Conservation (phyloP, 305 asterid species). For the Fraxinus greggii region DNA sequence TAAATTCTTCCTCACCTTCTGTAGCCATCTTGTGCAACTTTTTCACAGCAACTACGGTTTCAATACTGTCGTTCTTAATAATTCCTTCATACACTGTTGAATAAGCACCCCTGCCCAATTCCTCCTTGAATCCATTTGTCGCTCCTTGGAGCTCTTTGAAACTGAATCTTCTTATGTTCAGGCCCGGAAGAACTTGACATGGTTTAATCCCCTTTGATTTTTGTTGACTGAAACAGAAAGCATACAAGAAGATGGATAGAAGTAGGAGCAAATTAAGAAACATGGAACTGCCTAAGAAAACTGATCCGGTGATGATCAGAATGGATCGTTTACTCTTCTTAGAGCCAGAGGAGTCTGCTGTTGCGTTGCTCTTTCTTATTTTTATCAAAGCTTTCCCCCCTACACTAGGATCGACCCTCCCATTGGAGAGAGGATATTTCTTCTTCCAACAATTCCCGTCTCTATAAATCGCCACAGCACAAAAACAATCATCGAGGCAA, state of each 20-base stretch:
- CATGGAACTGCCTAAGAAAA: slow-evolving; percentile 32
- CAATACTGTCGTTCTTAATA: not conserved
- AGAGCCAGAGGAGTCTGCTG: not conserved
- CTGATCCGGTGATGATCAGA: slow-evolving; percentile 31
- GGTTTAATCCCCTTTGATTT: not conserved
- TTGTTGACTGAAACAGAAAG: not conserved
- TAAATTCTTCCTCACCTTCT: slow-evolving; percentile 31
- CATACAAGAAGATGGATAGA: not conserved
- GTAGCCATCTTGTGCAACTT: not conserved
- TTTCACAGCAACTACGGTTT: not conserved
- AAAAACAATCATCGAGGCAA: not conserved
- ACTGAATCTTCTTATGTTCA: slow-evolving; percentile 16
- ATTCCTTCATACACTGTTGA: slow-evolving; percentile 18
- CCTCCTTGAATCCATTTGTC: slow-evolving; percentile 23
- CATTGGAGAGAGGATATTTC: not conserved
- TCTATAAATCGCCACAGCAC: slow-evolving; percentile 22
- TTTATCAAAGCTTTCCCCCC: not conserved
- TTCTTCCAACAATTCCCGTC: not conserved
- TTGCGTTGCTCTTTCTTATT: not conserved
- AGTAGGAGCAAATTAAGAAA: slow-evolving; percentile 20
- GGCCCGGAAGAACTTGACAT: not conserved
- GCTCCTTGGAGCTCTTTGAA: slow-evolving; percentile 17
- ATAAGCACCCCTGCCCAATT: slow-evolving; percentile 15
- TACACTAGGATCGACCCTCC: not conserved
- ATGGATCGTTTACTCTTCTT: not conserved